Conservation (phyloP, 1,139 yeast genomes). For the Diutina sp. region DNA sequence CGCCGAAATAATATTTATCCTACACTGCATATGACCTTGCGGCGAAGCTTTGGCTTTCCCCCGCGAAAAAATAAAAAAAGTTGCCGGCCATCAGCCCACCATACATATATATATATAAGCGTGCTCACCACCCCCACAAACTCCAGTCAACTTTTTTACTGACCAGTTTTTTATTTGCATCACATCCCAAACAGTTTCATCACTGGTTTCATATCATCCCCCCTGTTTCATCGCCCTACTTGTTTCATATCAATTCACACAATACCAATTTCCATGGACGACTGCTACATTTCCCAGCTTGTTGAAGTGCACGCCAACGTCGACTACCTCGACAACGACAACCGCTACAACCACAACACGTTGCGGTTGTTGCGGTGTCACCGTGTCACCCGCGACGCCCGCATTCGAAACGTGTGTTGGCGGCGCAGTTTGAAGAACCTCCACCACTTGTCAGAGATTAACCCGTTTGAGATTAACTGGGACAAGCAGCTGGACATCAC, state of each 20-base stretch:
- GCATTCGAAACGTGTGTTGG: slow-evolving; percentile 30
- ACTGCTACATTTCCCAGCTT: slow-evolving; percentile 5
- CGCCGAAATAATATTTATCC: background rate
- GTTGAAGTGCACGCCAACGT: slow-evolving; percentile 17
- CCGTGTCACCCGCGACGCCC: slow-evolving; percentile 11
- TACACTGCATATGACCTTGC: background rate
- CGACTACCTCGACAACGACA: slow-evolving; percentile 16
- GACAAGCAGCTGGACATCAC: slow-evolving; percentile 30
- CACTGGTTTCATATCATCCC: too few relatives aligned
- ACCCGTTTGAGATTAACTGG: slow-evolving; percentile 30
- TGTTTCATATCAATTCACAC: too few relatives aligned
- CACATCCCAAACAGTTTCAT: too few relatives aligned
- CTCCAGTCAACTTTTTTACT: background rate
- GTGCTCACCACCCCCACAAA: background rate
- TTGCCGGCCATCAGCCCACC: background rate
- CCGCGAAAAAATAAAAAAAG: too few relatives aligned
- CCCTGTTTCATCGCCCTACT: too few relatives aligned
- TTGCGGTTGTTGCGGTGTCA: background rate
- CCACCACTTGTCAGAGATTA: slow-evolving; percentile 14
- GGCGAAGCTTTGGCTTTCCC: background rate
- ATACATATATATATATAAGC: background rate
- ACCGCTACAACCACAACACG: slow-evolving; percentile 9
- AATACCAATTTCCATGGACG: too few relatives aligned
- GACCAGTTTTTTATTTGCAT: too few relatives aligned
- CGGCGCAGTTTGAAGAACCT: slow-evolving; percentile 26